These are phyloP conservation scores for Neurospora sp. DNA, from an alignment of 495 filamentous ascomycete genomes.

Conservation along the genomic window DNA sequence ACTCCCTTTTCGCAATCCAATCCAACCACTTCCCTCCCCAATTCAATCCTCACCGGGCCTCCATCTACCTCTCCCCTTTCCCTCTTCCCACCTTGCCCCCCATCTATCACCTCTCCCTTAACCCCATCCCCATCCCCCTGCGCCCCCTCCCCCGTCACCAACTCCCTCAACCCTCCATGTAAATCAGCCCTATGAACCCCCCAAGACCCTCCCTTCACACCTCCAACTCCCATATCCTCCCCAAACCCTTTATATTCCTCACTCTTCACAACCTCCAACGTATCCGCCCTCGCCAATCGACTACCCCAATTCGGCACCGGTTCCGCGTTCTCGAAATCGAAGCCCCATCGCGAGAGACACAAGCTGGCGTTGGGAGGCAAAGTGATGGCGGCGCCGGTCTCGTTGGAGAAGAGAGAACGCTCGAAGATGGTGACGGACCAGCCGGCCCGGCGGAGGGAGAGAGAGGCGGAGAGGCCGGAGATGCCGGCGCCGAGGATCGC, in stretches of 20 bases:
- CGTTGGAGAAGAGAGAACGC: conserved; percentile 40
- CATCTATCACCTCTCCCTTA: neutral
- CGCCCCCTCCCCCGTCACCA: conserved; percentile 23
- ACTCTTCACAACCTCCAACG: conserved; percentile 13
- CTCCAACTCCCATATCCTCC: conserved; percentile 7
- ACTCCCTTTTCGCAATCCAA: conserved; percentile 18
- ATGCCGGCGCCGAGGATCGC: conserved; percentile 31
- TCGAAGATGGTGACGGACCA: conserved; percentile 44
- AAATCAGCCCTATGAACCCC: conserved; percentile 47
- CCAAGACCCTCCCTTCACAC: conserved; percentile 3
- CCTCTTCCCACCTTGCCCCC: conserved; percentile 1
- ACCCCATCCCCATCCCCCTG: neutral
- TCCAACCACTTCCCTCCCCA: conserved; percentile 12
- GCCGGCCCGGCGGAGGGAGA: conserved; percentile 39
- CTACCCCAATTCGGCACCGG: conserved; percentile 20
- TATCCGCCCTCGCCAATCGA: conserved; percentile 20
- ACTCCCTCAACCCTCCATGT: conserved; percentile 37
- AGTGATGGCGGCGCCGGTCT: conserved; percentile 47
- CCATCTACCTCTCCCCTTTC: conserved; percentile 1
- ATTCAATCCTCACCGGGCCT: conserved; percentile 22
- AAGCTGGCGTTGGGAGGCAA: conserved; percentile 36
- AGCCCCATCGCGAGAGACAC: conserved; percentile 37
- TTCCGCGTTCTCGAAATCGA: conserved; percentile 29
- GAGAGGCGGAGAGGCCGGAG: conserved; percentile 28
- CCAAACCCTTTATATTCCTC: conserved; percentile 25